phyloP scores from a whole-genome alignment of 1,284 basidiomycete species.

The Austroboletus olivaceoglutinosus region DNA sequence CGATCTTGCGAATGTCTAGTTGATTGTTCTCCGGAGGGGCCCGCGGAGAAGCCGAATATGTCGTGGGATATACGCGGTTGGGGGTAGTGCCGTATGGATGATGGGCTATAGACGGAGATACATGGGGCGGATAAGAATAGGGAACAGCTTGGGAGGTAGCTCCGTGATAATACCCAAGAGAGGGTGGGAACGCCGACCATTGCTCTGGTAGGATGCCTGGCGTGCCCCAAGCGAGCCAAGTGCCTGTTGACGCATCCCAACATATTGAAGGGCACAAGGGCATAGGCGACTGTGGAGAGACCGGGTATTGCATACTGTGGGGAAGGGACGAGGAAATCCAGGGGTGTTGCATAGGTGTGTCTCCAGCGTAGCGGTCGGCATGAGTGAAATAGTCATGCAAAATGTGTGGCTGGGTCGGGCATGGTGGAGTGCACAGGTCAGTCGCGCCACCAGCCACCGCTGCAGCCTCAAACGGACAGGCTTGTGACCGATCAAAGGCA shows the following conservation, averaged over 20 bases:
- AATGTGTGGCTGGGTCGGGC: constrained; percentile 25
- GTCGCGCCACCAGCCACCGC: constrained; percentile 24
- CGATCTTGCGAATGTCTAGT: constrained; percentile 67
- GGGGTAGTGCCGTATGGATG: constrained; percentile 20
- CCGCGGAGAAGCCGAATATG: constrained; percentile 31
- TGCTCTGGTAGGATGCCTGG: constrained; percentile 29
- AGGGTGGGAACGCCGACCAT: constrained; percentile 29
- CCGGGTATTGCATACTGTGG: constrained; percentile 31
- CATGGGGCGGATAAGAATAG: constrained; percentile 31
- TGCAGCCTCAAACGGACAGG: constrained; percentile 19
- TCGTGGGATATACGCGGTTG: constrained; percentile 22
- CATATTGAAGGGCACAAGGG: constrained; percentile 29
- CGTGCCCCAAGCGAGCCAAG: constrained; percentile 32
- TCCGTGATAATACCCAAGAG: constrained; percentile 31
- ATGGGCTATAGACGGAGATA: constrained; percentile 22
- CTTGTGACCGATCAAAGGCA: constrained; percentile 26
- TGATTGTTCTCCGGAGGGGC: constrained; percentile 57
- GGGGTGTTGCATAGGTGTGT: constrained; percentile 25
- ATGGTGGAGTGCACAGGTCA: constrained; percentile 29
- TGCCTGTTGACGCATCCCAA: constrained; percentile 31
- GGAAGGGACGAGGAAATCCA: constrained; percentile 30
- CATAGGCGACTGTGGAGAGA: constrained; percentile 30
- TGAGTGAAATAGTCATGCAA: constrained; percentile 30
- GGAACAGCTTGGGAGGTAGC: constrained; percentile 19
- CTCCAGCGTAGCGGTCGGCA: constrained; percentile 21